phyloP scores from a whole-genome alignment of 257 asterid species.

The Nicotiana benthamiana region DNA sequence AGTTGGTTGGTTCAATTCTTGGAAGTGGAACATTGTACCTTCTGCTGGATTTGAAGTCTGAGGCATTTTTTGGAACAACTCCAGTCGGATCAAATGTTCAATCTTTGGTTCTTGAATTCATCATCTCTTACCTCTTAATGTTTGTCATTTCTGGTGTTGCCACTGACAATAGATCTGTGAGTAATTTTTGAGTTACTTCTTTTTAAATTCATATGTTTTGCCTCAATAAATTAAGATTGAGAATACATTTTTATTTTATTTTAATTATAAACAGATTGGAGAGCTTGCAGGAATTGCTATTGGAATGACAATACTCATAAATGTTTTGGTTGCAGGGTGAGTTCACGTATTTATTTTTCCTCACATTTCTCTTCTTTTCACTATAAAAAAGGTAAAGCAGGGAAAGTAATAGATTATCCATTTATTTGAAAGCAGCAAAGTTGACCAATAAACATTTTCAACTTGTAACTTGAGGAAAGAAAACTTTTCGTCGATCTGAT shows the following conservation, averaged over 20 bases:
- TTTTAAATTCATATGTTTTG: background rate
- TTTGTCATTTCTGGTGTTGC: conserved; percentile 73
- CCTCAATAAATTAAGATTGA: background rate
- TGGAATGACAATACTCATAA: conserved; percentile 56
- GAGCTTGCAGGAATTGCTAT: conserved; percentile 73
- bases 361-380: background rate
- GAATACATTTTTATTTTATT: background rate
- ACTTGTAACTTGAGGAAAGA: background rate
- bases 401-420: background rate
- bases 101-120: conserved; percentile 47
- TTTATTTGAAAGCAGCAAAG: background rate
- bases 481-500: no score
- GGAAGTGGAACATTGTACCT: conserved; percentile 57
- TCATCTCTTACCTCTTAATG: conserved; percentile 48
- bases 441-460: background rate
- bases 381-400: background rate
- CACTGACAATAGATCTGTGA: conserved; percentile 61
- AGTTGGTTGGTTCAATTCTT: conserved; percentile 43
- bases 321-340: conserved; percentile 58
- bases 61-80: conserved; percentile 34
- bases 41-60: conserved; percentile 28
- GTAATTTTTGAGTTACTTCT: background rate
- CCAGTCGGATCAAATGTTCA: conserved; percentile 45
- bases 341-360: background rate
- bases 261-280: conserved; percentile 33